phyloP scores from a whole-genome alignment of 2,329 filamentous ascomycete genomes.

The Penicillium brasilianum region DNA sequence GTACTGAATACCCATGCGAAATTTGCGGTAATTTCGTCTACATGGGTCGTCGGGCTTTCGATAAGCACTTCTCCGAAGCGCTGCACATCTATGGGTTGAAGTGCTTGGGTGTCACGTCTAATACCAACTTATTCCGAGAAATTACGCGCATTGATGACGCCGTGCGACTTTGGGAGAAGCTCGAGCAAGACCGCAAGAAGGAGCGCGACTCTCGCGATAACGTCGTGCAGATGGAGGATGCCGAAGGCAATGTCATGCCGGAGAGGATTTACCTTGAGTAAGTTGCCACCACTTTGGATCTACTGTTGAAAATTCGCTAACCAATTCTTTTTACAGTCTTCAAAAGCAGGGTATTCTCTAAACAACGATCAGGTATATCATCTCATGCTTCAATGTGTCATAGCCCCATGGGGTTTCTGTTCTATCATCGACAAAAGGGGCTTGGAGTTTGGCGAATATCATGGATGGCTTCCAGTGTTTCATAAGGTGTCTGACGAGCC shows the following conservation, averaged over 20 bases:
- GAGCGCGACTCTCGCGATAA: conserved; percentile 76
- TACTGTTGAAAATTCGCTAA: conserved; percentile 29
- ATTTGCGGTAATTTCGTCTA: conserved; percentile 99
- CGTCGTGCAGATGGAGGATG: conserved; percentile 98
- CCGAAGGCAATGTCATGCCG: conserved; percentile 97
- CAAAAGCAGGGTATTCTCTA: conserved; percentile 87
- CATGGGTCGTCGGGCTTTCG: conserved; percentile 93
- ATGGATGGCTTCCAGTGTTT: neutral
- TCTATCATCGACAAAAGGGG: conserved; percentile 29
- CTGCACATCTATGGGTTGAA: conserved; percentile 92
- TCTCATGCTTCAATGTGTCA: conserved; percentile 1
- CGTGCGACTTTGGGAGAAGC: conserved; percentile 86
- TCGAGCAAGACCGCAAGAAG: conserved; percentile 82
- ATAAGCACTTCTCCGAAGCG: conserved; percentile 97
- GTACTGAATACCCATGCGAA: conserved; percentile 93
- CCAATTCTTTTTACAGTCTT: conserved; percentile 53
- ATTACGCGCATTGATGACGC: conserved; percentile 94
- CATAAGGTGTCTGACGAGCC: neutral
- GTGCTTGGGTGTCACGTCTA: conserved; percentile 84
- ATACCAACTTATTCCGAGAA: conserved; percentile 88
- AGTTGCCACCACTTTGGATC: conserved; percentile 25
- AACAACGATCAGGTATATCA: conserved; percentile 13
- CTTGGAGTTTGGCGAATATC: conserved; percentile 39
- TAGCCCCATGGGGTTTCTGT: conserved; percentile 7
- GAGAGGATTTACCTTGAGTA: conserved; percentile 94